Evolutionary conservation across 2,329 filamentous ascomycete species (phyloP), one percentile per base, ranked within the genome.

Genomic region (Cytospora mali): DNA sequence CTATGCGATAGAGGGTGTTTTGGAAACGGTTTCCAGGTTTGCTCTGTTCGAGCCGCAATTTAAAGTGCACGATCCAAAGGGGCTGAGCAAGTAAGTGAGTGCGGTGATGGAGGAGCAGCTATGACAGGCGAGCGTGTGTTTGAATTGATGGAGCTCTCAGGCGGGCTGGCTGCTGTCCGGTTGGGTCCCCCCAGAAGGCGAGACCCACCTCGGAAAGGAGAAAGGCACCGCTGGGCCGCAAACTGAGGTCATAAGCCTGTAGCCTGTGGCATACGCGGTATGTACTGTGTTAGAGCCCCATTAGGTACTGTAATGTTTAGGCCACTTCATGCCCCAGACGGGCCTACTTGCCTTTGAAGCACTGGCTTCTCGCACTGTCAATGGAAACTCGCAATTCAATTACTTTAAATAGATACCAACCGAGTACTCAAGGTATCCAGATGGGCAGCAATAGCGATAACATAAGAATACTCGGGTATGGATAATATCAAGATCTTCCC

Each of bases 191-290:
- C 50, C 50, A 56, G 56, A 50, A 61, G 49, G 61, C 52, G 48
- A 56, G 55, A 39, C 61, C 64, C 64, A 65, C 63, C 63, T 35
- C 27, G 52, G 61, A 63, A 65, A 62, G 63, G 63, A 56, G 60
- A n/a, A 62, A 58, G 52, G 31, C 50, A 28, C 55, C 50, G 64
- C 60, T 64, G 62, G 62, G 58, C 58, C 54, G 62, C 58, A 64
- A 48, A 23, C 58, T 64, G 62, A 64, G 62, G 53, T 64, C 62
- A 64, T 64, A 55, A 29, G 7, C 13, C 31, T 46, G n/a, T n/a
- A n/a, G n/a, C n/a, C n/a, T n/a, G n/a, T n/a, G n/a, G n/a, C n/a
- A n/a, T n/a, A 39, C 35, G 10, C 16, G 4, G 16, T 18, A n/a
- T n/a, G n/a, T n/a, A 21, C n/a, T 11, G 42, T 46, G n/a, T 23